Conservation (phyloP, 2,329 filamentous ascomycete species). For the Chrysoporthe austroafricana region DNA sequence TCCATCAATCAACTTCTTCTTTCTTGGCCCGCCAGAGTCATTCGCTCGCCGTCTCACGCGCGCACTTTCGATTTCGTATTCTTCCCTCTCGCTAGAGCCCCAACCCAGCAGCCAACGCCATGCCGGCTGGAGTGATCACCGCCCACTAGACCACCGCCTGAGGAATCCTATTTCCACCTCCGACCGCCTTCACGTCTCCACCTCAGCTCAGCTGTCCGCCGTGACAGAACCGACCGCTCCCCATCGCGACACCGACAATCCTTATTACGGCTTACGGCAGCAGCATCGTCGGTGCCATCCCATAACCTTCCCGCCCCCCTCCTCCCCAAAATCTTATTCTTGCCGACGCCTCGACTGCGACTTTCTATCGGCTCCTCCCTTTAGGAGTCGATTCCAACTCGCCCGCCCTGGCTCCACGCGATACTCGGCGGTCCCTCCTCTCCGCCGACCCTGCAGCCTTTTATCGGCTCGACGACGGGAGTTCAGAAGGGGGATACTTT, state of each 20-base stretch:
- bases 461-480: conserved; percentile 30
- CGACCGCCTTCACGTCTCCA: conserved; percentile 23
- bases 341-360: conserved; percentile 5
- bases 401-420: conserved; percentile 52
- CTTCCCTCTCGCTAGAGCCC: conserved; percentile 18
- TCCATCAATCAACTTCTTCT: background rate
- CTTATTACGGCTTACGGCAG: conserved; percentile 16
- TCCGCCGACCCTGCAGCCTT: conserved; percentile 41
- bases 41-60: conserved; percentile 12
- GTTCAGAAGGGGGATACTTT: conserved; percentile 38
- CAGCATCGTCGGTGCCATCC: conserved; percentile 17
- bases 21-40: background rate
- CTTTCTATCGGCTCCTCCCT: conserved; percentile 29
- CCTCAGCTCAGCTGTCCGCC: conserved; percentile 15
- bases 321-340: conserved; percentile 20
- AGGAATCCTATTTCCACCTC: background rate
- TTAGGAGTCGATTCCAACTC: conserved; percentile 37
- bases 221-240: conserved; percentile 12
- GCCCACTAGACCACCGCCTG: background rate
- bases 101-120: conserved; percentile 9
- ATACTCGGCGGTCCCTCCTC: conserved; percentile 51
- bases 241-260: conserved; percentile 24
- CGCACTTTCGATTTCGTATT: background rate
- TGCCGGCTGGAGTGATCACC: conserved; percentile 1
- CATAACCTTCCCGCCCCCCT: conserved; percentile 3